Conservation (phyloP, 1,284 basidiomycete species). For the Pseudozyma sp. region DNA sequence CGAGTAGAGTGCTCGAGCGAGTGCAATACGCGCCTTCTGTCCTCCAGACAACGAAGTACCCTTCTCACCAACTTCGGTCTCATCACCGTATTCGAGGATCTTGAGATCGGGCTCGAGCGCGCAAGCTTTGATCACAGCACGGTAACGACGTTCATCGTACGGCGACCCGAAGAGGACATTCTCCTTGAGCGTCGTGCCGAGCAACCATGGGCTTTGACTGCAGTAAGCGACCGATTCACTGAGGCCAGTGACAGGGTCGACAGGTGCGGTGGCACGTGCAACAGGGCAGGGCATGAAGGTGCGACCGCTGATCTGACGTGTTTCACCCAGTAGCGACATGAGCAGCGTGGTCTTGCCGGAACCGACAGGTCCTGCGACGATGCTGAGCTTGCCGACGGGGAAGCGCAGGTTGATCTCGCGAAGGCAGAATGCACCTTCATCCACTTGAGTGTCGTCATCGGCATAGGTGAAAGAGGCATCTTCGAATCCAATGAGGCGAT, state of each 20-base stretch:
- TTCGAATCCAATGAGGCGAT: slow-evolving; percentile 71
- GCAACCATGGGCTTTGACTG: slow-evolving; percentile 90
- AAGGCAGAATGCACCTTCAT: slow-evolving; percentile 70
- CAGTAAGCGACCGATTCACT: slow-evolving; percentile 87
- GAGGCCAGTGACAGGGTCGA: slow-evolving; percentile 74
- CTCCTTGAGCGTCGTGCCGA: slow-evolving; percentile 92
- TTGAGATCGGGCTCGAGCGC: slow-evolving; percentile 83
- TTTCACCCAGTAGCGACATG: slow-evolving; percentile 76
- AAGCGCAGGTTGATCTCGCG: slow-evolving; percentile 74
- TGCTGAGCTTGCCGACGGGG: slow-evolving; percentile 74
- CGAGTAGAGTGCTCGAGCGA: slow-evolving; percentile 91
- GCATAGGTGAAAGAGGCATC: slow-evolving; percentile 71
- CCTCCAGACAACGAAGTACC: slow-evolving; percentile 81
- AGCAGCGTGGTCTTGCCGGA: slow-evolving; percentile 71
- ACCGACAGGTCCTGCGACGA: slow-evolving; percentile 76
- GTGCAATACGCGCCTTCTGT: slow-evolving; percentile 82
- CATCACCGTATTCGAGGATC: slow-evolving; percentile 93
- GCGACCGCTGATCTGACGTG: slow-evolving; percentile 71
- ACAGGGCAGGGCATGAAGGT: slow-evolving; percentile 73
- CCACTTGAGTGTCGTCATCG: slow-evolving; percentile 37
- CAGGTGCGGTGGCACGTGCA: slow-evolving; percentile 62
- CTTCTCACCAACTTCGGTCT: slow-evolving; percentile 89
- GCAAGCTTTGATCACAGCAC: slow-evolving; percentile 82
- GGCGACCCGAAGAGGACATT: slow-evolving; percentile 92
- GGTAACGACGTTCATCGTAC: slow-evolving; percentile 81